Base-by-base conservation (phyloP, 2,329 filamentous ascomycete genomes). In the Pestalotiopsis fici region DNA sequence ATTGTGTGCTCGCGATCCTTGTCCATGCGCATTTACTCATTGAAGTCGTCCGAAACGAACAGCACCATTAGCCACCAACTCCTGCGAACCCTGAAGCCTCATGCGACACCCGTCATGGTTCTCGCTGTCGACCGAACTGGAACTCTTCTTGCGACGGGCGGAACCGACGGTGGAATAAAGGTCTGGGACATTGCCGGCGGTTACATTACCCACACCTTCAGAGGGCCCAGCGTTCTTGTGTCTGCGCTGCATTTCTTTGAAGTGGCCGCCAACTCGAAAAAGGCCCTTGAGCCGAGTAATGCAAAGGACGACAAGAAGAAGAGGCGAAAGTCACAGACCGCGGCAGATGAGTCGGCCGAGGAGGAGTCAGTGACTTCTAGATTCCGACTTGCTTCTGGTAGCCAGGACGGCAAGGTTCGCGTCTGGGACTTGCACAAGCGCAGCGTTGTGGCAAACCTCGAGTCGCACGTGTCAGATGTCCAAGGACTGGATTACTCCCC, bases 381-480 rank as follows among this genome's bases (percentile, higher is more conserved):
- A 31, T 97, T 97, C 77, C 87, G 94, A 59, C 86, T 99, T 18
- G 95, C 94, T 4, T 97, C 94, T 39, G 96, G 95, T 70, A 94
- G 93, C 69, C 97, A 99, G 79, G 95, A 98, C 77, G 96, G 96
- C 37, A 97, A 95, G 76, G 88, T 99, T 65, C 87, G 93, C 23
- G 88, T 99, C 25, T 99, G 95, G 93, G 93, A 98, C 81, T 82
- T 99, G 67, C 90, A 95, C 80, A 97, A 93, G 81, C 88, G 93
- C 66, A 93, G 88, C 70, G 90, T 91, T 68, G 85, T 93, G 25
- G 92, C 93, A 23, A 90, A 90, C 21, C 84, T 97, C 37, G 94
- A 98, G 69, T 96, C 94, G 0, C 97, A 99, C 77, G 94, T 97
- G 25, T 98, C 96, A 11, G 93, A 98, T 71, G 93, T 99, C n/a